phyloP scores from a whole-genome alignment of 768 basidiomycete species.

The Sporobolomyces pararoseus region DNA sequence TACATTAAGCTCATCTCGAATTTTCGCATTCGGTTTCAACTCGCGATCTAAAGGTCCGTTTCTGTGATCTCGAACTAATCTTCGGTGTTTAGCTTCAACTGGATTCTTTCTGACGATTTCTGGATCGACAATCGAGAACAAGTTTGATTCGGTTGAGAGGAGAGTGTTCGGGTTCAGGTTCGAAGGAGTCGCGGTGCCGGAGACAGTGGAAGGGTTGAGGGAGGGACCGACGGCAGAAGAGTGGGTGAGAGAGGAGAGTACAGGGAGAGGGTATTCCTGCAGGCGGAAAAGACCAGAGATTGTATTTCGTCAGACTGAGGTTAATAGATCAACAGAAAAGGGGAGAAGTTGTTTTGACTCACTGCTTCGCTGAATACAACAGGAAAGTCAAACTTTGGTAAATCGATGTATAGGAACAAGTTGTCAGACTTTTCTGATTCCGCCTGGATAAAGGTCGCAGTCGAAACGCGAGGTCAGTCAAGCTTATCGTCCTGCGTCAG shows the following conservation, averaged over 20 bases:
- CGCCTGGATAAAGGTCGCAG: too few relatives aligned
- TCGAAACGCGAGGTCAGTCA: too few relatives aligned
- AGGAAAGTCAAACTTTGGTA: slow-evolving; percentile 95
- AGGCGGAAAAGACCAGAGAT: too few relatives aligned
- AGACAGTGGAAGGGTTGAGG: slow-evolving; percentile 44
- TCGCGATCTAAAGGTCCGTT: slow-evolving; percentile 93
- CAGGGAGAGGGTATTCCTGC: slow-evolving; percentile 44
- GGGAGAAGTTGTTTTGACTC: slow-evolving; percentile 40
- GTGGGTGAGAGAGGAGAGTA: slow-evolving; percentile 37
- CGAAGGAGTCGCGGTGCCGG: slow-evolving; percentile 66
- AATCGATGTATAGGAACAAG: slow-evolving; percentile 90
- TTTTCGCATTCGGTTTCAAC: slow-evolving; percentile 92
- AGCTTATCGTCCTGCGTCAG: too few relatives aligned
- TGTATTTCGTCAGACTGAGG: not conserved
- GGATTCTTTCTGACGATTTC: slow-evolving; percentile 89
- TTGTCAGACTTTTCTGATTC: slow-evolving; percentile 89
- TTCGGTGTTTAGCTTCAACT: slow-evolving; percentile 92
- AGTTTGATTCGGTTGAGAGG: slow-evolving; percentile 53
- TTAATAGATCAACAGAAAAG: not conserved
- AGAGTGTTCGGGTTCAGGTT: slow-evolving; percentile 49
- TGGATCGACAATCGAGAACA: slow-evolving; percentile 88
- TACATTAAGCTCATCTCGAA: slow-evolving; percentile 86
- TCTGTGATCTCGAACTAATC: slow-evolving; percentile 87
- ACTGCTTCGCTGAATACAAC: slow-evolving; percentile 90
- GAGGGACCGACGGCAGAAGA: slow-evolving; percentile 43